Base-by-base conservation (phyloP, 169 alveolate species). In the Plasmodium relictum region DNA sequence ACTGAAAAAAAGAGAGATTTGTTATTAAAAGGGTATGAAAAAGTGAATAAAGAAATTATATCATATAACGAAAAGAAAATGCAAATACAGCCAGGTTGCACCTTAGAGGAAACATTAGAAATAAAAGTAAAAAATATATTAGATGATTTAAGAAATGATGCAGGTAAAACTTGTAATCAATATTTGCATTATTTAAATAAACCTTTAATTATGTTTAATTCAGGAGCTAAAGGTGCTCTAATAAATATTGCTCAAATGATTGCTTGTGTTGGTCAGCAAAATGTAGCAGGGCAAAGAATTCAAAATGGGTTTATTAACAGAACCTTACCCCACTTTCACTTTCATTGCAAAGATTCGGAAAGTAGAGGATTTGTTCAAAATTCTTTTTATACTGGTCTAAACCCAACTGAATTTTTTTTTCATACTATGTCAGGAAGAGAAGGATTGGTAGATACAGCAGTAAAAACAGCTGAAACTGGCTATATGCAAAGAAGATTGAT, bases 381-480 rank as follows among this genome's bases (percentile, higher is more conserved):
- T 93, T 95, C 99, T 58, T 99, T 98, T 95, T 98, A 96, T 92
- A 88, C 98, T 3, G 97, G 98, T 0, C 76, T 98, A 56, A 97
- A 96, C 59, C 98, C 99, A 0, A 98, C 97, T 20, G 99, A 99
- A 92, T 99, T 98, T 91, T 99, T 98, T 92, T 99, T 99, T 96
- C 99, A 99, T 92, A 98, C 99, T n/a, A 98, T 98, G 99, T 99
- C 99, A 7, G 99, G 99, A 0, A 94, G 99, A 88, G 99, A 98
- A 93, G 99, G 99, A 8, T 94, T 99, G 20, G 99, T 98, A 20
- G 99, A 99, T 88, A 98, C 99, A 0, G 99, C 99, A 14, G 99
- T 98, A 56, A 99, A 98, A 93, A 99, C 99, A 12, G 99, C 99
- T 0, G 99, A 98, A 87, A 98, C 99, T 1, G 99, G 99, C 3